A percentile compares a stretch with the other conserved stretches of the same genome.
Evolutionary conservation across 2,329 filamentous ascomycete genomes (phyloP).

Genomic region (Cordyceps fumosorosea): DNA sequence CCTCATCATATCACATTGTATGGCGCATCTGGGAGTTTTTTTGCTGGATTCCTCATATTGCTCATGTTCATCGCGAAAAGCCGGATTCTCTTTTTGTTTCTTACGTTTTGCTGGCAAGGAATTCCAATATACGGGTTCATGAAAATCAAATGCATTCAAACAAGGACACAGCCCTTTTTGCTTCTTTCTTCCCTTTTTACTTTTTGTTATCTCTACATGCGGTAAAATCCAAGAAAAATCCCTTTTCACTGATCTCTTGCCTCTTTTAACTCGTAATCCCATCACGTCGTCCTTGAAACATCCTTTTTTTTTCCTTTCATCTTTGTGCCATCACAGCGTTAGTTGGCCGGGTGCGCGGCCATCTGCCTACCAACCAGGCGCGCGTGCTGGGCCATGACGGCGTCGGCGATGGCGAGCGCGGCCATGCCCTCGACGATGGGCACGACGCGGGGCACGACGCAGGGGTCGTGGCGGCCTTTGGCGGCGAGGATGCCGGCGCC

Average conservation of each 20-base stretch:
- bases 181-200: background rate
- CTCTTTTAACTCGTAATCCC: too few relatives aligned
- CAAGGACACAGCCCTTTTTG: background rate
- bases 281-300: too few relatives aligned
- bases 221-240: too few relatives aligned
- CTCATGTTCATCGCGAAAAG: background rate
- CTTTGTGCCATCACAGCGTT: too few relatives aligned
- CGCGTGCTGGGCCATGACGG: slow-evolving; percentile 73
- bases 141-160: background rate
- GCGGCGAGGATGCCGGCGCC: slow-evolving; percentile 71
- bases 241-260: too few relatives aligned
- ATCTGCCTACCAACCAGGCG: slow-evolving; percentile 35
- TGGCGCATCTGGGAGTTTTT: background rate
- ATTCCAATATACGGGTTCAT: background rate
- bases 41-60: background rate
- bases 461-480: slow-evolving; percentile 92
- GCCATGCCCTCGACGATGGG: slow-evolving; percentile 92
- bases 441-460: slow-evolving; percentile 65
- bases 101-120: background rate
- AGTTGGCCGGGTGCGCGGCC: too few relatives aligned
- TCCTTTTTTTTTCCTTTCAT: too few relatives aligned
- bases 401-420: slow-evolving; percentile 78
- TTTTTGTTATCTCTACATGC: background rate
- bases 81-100: background rate
- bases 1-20: background rate